Evolutionary conservation across 805 yeast genomes (phyloP).

Genomic region (Nakazawaea molendinolei): DNA sequence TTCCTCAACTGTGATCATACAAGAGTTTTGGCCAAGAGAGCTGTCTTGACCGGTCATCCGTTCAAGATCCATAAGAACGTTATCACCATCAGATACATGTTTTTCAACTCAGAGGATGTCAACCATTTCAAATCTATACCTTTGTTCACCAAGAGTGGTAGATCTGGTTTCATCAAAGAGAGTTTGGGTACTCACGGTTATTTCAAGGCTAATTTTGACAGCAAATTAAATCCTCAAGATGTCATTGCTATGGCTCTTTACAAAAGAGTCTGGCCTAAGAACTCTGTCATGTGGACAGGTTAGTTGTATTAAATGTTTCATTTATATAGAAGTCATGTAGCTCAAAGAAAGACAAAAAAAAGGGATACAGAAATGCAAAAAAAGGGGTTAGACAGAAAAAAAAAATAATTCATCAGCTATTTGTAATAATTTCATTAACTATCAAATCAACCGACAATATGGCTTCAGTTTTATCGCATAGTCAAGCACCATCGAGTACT

Average conservation of each 20-base stretch:
- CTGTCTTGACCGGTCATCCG: slow-evolving; percentile 88
- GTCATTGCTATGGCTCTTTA: slow-evolving; percentile 89
- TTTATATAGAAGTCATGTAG: not conserved
- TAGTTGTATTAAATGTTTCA: slow-evolving; percentile 9
- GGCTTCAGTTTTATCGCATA: slow-evolving; percentile 18
- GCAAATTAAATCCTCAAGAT: slow-evolving; percentile 85
- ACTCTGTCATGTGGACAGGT: slow-evolving; percentile 28
- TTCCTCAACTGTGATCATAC: slow-evolving; percentile 81
- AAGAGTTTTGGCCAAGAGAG: slow-evolving; percentile 81
- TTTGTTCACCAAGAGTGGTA: slow-evolving; percentile 84
- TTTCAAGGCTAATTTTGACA: slow-evolving; percentile 93
- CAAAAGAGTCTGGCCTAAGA: slow-evolving; percentile 88
- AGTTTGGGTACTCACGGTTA: slow-evolving; percentile 97
- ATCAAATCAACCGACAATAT: not conserved
- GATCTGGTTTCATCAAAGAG: slow-evolving; percentile 92
- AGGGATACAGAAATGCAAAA: not conserved
- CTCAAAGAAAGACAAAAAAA: not conserved
- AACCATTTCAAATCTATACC: slow-evolving; percentile 88
- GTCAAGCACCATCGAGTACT: slow-evolving; percentile 23
- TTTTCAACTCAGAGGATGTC: slow-evolving; percentile 86
- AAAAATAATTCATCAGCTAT: not conserved
- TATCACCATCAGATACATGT: slow-evolving; percentile 94
- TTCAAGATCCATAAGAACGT: slow-evolving; percentile 90
- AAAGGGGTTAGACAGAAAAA: not conserved
- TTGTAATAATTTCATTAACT: not conserved